A percentile compares a stretch with the other conserved stretches of the same genome.
These are phyloP conservation scores for Podaxis pistillaris DNA, from an alignment of 768 basidiomycete genomes.

Conservation along the genomic window DNA sequence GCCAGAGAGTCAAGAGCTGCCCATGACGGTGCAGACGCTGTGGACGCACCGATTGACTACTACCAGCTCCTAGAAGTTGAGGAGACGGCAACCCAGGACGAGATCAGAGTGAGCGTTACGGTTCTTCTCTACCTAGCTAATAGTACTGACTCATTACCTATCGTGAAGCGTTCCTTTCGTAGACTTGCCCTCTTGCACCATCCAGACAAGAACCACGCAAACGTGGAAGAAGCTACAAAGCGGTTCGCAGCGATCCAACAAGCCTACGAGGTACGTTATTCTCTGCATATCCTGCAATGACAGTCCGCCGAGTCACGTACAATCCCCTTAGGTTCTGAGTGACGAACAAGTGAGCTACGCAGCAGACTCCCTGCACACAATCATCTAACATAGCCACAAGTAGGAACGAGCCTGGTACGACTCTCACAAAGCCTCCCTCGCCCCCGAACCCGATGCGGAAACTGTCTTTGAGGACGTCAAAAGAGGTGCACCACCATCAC, in stretches of 20 bases:
- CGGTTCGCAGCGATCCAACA: conserved; percentile 89
- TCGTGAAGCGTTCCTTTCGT: conserved; percentile 71
- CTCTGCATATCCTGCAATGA: neutral
- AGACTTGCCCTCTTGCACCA: conserved; percentile 82
- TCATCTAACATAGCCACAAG: conserved; percentile 30
- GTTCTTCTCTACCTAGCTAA: neutral
- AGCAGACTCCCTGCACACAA: neutral
- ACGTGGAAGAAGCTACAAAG: conserved; percentile 82
- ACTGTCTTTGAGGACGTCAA: conserved; percentile 84
- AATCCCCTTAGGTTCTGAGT: conserved; percentile 66
- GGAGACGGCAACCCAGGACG: conserved; percentile 80
- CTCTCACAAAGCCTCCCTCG: conserved; percentile 78
- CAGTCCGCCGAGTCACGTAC: conserved; percentile 8
- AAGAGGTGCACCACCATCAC: conserved; percentile 57
- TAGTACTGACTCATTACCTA: conserved; percentile 7
- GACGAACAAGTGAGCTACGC: conserved; percentile 80
- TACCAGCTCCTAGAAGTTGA: conserved; percentile 80
- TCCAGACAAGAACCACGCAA: conserved; percentile 83
- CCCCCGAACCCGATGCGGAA: conserved; percentile 80
- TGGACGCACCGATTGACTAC: conserved; percentile 53
- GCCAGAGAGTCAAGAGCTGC: conserved; percentile 60
- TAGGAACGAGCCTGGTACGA: conserved; percentile 99
- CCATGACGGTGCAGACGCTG: conserved; percentile 21
- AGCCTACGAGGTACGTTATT: conserved; percentile 79
- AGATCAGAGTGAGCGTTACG: conserved; percentile 68